Evolutionary conservation across 257 asterid species (phyloP), one percentile per base, ranked within the genome.

Genomic region (Solanum verrucosum): DNA sequence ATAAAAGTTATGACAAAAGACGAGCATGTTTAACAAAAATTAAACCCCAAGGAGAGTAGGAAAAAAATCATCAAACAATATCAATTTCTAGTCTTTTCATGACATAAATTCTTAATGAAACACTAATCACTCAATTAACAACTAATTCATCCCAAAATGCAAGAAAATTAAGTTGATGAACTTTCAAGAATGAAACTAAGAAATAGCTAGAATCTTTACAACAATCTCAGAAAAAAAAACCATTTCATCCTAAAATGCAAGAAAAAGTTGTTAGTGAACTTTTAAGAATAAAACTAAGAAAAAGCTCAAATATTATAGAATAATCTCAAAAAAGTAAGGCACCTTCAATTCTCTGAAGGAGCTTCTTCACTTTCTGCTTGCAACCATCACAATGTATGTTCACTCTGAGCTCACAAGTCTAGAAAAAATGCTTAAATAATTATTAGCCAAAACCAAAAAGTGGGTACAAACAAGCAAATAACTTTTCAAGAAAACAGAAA

Each of bases 331-430:
- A 63, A 52, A 37, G 15, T 40, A 13, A 59, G 2, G 60, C 29
- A 95, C 99, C 99, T 91, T 96, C 99, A 89, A 94, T 95, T 88
- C 93, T 93, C 73, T 94, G 98, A 15, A 96, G 96, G 33, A 94
- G 90, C 87, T 95, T 96, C 94, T 95, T 94, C n/a, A 96, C 99
- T 93, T 95, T 95, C 83, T 92, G 94, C 93, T 91, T 94, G 86
- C 99, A 96, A 20, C 98, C 99, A 91, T 95, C 98, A 89, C 99
- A 96, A 84, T 96, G 97, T 79, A 96, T 93, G 92, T 96, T 96
- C 83, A 96, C 99, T 89, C 94, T 92, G 49, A 96, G 98, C 88
- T 91, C 95, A 91, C 94, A 93, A 5, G 96, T 96, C 98, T 97
- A 63, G 74, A 70, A 67, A 35, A 49, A 23, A 7, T 23, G 65